Evolutionary conservation across 345 rosid species (phyloP).

Genomic region (Euphorbia tirucalli): DNA sequence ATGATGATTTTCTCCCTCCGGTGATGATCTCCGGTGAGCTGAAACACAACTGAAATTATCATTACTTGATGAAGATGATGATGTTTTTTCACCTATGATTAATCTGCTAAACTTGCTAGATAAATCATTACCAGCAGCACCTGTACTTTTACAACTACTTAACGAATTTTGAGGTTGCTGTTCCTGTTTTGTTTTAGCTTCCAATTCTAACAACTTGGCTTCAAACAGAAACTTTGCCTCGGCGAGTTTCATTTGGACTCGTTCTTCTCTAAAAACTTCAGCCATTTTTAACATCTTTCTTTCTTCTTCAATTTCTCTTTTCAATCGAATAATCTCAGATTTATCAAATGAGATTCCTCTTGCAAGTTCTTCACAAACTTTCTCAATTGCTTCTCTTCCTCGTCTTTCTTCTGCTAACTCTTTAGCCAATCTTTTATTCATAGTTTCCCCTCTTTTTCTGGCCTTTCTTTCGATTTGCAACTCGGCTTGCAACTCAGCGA

Average conservation of each 20-base stretch:
- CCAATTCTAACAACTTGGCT: conserved; percentile 59
- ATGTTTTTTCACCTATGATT: conserved; percentile 24
- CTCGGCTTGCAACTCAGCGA: conserved; percentile 69
- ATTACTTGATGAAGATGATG: conserved; percentile 14
- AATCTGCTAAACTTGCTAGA: conserved; percentile 36
- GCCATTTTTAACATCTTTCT: conserved; percentile 73
- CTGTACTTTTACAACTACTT: conserved; percentile 10
- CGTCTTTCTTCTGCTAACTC: conserved; percentile 62
- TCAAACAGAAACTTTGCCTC: conserved; percentile 74
- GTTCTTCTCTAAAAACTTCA: conserved; percentile 74
- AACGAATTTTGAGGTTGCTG: neutral
- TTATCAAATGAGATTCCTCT: conserved; percentile 46
- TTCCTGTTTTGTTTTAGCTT: conserved; percentile 23
- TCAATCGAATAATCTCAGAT: conserved; percentile 53
- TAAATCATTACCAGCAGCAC: too few species aligned
- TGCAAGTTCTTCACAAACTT: conserved; percentile 57
- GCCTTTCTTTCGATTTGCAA: conserved; percentile 62
- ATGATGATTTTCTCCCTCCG: conserved; percentile 79
- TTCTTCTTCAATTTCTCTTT: conserved; percentile 68
- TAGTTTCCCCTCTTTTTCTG: conserved; percentile 54
- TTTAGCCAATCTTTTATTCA: conserved; percentile 59
- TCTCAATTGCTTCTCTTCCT: conserved; percentile 60
- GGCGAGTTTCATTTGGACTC: conserved; percentile 85
- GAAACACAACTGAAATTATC: conserved; percentile 21
- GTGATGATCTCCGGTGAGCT: conserved; percentile 34